Percentiles rank a stretch among this genome's conserved stretches.
Evolutionary conservation across 768 basidiomycete species (phyloP).

Genomic region (Dentipellis fragilis): DNA sequence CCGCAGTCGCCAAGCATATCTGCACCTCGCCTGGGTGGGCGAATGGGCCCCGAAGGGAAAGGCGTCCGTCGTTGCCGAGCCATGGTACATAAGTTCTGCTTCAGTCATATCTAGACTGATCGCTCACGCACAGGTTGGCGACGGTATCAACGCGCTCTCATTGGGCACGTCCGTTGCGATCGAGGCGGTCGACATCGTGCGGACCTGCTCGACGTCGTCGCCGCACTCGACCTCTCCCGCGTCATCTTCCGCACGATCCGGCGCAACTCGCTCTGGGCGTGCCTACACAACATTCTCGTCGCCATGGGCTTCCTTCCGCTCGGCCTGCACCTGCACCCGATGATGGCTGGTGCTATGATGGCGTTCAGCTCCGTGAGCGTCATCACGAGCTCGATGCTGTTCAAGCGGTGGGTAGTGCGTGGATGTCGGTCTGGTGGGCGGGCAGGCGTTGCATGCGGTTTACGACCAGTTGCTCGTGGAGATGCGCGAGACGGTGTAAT

Average conservation of each 20-base stretch:
- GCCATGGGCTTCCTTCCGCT: conserved; percentile 97
- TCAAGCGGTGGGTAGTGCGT: conserved; percentile 65
- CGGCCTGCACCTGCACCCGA: conserved; percentile 89
- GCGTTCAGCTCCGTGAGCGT: conserved; percentile 96
- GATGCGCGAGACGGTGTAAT: conserved; percentile 19
- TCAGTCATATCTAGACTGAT: not conserved
- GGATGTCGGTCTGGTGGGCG: conserved; percentile 33
- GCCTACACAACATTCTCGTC: conserved; percentile 85
- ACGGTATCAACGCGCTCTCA: conserved; percentile 96
- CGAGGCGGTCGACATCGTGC: conserved; percentile 96
- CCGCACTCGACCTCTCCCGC: conserved; percentile 84
- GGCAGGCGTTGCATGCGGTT: conserved; percentile 32
- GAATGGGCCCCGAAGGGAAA: conserved; percentile 95
- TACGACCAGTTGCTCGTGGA: conserved; percentile 71
- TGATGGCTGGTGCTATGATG: conserved; percentile 98
- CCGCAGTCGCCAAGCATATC: conserved; percentile 82
- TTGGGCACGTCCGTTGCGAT: conserved; percentile 96
- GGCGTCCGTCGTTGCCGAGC: conserved; percentile 70
- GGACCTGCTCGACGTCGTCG: conserved; percentile 94
- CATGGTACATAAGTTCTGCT: conserved; percentile 41
- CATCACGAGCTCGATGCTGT: conserved; percentile 77
- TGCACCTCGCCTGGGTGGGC: conserved; percentile 84
- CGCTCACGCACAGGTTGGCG: conserved; percentile 62
- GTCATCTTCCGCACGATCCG: conserved; percentile 85
- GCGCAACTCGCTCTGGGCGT: conserved; percentile 94